Evolutionary conservation across 768 basidiomycete species (phyloP).

Genomic region (Phanerochaete sordida): DNA sequence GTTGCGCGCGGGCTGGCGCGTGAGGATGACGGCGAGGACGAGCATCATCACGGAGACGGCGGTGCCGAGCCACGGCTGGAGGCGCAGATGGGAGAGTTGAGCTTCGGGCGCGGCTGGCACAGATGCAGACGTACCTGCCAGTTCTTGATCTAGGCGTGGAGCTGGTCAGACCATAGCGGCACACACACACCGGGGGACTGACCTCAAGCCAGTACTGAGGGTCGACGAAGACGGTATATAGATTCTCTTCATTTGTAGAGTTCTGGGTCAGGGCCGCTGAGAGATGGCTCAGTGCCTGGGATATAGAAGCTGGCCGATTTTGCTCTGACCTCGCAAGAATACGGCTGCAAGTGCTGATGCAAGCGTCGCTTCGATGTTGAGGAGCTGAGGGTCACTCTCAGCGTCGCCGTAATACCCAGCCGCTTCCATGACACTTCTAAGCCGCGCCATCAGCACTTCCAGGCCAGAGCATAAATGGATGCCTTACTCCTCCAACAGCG

Average conservation of each 20-base stretch:
- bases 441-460: background rate
- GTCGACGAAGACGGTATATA: background rate
- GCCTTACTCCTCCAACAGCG: conserved; percentile 8
- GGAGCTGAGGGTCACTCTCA: background rate
- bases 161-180: background rate
- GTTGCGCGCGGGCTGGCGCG: background rate
- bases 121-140: background rate
- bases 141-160: background rate
- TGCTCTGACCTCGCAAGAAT: background rate
- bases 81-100: background rate
- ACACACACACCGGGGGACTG: background rate
- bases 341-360: conserved; percentile 4
- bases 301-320: too few relatives aligned
- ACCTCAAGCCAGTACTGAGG: background rate
- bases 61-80: conserved; percentile 2
- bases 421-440: conserved; percentile 8
- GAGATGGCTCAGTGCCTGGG: too few relatives aligned
- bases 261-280: too few relatives aligned
- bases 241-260: too few relatives aligned
- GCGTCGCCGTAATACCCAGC: conserved; percentile 1
- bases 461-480: background rate
- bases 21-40: conserved; percentile 5
- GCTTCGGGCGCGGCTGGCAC: background rate
- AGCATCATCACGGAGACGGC: conserved; percentile 4
- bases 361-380: background rate